These are phyloP conservation scores for Pleurotus giganteus DNA, from an alignment of 768 basidiomycete genomes.

Conservation along the genomic window DNA sequence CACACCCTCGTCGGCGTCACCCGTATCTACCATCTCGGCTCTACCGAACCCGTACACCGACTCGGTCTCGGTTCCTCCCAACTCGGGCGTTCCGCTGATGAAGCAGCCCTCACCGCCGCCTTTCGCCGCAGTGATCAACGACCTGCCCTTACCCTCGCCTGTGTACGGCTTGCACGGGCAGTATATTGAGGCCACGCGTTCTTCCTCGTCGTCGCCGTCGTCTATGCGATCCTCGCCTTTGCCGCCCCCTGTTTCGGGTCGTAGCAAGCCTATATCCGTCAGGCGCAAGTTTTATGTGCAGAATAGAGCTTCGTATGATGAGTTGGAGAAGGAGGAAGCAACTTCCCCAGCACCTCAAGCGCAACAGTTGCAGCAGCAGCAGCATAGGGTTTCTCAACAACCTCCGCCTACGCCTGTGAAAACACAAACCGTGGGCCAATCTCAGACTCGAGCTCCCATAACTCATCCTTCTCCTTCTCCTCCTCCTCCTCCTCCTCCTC, in stretches of 20 bases:
- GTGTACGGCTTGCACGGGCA: conserved; percentile 6
- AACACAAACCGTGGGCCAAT: too few species aligned
- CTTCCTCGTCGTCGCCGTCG: neutral
- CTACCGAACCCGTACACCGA: conserved; percentile 3
- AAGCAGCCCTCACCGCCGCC: conserved; percentile 4
- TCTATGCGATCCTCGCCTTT: too few species aligned
- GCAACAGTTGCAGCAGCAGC: too few species aligned
- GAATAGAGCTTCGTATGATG: neutral
- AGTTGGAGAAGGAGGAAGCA: neutral
- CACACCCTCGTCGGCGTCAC: neutral
- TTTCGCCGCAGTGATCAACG: neutral
- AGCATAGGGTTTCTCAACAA: too few species aligned
- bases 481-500: neutral
- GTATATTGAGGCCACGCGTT: neutral
- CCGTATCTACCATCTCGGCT: neutral
- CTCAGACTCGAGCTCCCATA: too few species aligned
- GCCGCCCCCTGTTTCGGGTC: too few species aligned
- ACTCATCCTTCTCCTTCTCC: too few species aligned
- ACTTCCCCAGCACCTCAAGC: too few species aligned
- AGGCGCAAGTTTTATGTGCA: conserved; percentile 1
- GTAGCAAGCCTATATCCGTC: neutral
- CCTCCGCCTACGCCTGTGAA: too few species aligned
- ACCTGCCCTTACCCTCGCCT: neutral
- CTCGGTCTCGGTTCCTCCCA: neutral
- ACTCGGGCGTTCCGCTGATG: neutral